Percentiles rank a stretch among this genome's conserved stretches.
Conservation (phyloP, 208 protist genomes). For the Acanthamoeba sp. region DNA sequence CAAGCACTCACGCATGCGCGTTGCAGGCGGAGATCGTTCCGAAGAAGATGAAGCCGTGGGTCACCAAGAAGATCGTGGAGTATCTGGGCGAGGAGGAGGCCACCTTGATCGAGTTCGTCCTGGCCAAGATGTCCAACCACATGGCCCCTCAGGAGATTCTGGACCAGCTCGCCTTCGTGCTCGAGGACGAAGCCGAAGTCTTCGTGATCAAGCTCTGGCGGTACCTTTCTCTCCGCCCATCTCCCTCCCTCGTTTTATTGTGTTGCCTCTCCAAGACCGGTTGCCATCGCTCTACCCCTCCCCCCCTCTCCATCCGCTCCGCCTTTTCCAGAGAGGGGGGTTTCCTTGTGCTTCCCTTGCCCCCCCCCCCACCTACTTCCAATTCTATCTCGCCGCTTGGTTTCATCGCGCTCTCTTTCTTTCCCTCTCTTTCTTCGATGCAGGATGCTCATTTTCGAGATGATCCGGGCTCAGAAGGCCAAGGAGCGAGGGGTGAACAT, state of each 20-base stretch:
- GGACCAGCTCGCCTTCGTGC: slow-evolving; percentile 77
- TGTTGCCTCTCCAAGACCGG: no score
- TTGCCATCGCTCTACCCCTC: no score
- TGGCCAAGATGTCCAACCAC: slow-evolving; percentile 70
- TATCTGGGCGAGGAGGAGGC: slow-evolving; percentile 81
- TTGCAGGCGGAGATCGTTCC: slow-evolving; percentile 71
- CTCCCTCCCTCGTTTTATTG: not conserved
- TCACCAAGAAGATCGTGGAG: slow-evolving; percentile 80
- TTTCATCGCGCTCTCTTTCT: slow-evolving; percentile 20
- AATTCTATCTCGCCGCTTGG: not conserved
- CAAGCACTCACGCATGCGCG: no score
- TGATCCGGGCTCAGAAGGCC: slow-evolving; percentile 55
- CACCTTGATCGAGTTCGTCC: slow-evolving; percentile 79
- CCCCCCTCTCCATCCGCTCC: no score
- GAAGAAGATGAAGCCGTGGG: slow-evolving; percentile 80
- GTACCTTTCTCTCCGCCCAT: not conserved
- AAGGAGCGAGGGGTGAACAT: slow-evolving; percentile 47
- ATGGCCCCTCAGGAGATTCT: slow-evolving; percentile 73
- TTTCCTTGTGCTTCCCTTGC: no score
- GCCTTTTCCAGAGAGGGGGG: no score
- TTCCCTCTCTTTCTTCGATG: not conserved
- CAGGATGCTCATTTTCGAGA: slow-evolving; percentile 74
- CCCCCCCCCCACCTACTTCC: not conserved
- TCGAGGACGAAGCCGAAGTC: slow-evolving; percentile 84
- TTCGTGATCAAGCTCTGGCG: slow-evolving; percentile 86